Conservation (phyloP, 1,284 basidiomycete genomes). For the Vanrija pseudolonga region DNA sequence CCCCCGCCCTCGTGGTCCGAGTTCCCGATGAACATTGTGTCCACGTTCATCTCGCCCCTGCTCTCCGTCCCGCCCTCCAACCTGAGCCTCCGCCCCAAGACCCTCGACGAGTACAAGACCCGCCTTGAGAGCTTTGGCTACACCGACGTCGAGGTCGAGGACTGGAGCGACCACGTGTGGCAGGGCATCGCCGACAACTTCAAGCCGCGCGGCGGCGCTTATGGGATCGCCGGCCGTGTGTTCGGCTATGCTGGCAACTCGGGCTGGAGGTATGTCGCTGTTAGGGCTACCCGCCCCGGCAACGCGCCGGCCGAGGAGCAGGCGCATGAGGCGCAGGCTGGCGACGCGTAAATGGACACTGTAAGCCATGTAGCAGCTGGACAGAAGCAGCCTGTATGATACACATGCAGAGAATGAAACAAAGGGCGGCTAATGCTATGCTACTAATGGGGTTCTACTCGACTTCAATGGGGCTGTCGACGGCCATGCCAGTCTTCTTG, state of each 20-base stretch:
- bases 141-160: constrained; percentile 57
- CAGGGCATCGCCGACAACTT: constrained; percentile 59
- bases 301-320: neutral
- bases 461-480: constrained; percentile 39
- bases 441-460: constrained; percentile 20
- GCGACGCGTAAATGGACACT: constrained; percentile 5
- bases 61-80: constrained; percentile 57
- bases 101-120: constrained; percentile 53
- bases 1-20: constrained; percentile 22
- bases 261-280: constrained; percentile 60
- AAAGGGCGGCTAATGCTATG: neutral
- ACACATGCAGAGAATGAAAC: neutral
- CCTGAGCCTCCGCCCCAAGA: constrained; percentile 46
- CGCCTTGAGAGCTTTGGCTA: constrained; percentile 58
- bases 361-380: neutral
- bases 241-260: constrained; percentile 49
- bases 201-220: constrained; percentile 46
- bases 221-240: constrained; percentile 53
- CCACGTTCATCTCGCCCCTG: constrained; percentile 29
- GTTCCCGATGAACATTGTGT: constrained; percentile 18
- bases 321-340: neutral
- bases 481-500: constrained; percentile 10
- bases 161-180: constrained; percentile 62
- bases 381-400: neutral
- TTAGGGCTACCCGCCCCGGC: constrained; percentile 46